Evolutionary conservation across 2,329 filamentous ascomycete species (phyloP).

Genomic region (Didymella pinodella): DNA sequence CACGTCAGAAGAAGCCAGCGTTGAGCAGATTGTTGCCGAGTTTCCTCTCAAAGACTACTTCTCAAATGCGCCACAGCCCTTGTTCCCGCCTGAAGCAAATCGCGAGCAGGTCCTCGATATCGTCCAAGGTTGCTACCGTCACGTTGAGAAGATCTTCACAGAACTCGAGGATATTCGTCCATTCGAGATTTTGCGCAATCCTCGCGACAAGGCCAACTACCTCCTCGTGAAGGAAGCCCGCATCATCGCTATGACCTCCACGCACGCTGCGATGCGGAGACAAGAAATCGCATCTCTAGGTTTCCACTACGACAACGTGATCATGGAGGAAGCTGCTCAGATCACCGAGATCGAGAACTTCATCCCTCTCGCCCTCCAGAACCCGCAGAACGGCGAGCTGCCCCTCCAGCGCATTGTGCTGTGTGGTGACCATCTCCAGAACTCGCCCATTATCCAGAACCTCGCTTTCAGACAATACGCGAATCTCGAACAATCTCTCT

Average conservation of each 20-base stretch:
- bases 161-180: slow-evolving; percentile 92
- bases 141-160: slow-evolving; percentile 88
- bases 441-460: slow-evolving; percentile 94
- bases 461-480: slow-evolving; percentile 93
- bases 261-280: slow-evolving; percentile 92
- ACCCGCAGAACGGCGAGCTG: slow-evolving; percentile 74
- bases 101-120: slow-evolving; percentile 76
- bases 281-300: slow-evolving; percentile 90
- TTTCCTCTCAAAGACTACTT: slow-evolving; percentile 95
- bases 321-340: slow-evolving; percentile 98
- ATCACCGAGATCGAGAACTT: slow-evolving; percentile 98
- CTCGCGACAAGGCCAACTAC: slow-evolving; percentile 94
- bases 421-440: slow-evolving; percentile 95
- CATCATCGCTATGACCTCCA: slow-evolving; percentile 98
- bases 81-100: slow-evolving; percentile 74
- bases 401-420: slow-evolving; percentile 87
- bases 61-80: slow-evolving; percentile 81
- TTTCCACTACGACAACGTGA: slow-evolving; percentile 95
- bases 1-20: slow-evolving; percentile 63
- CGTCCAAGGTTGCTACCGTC: slow-evolving; percentile 83
- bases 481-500: slow-evolving; percentile 94
- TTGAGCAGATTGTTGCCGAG: slow-evolving; percentile 69
- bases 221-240: slow-evolving; percentile 94
- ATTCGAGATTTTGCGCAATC: slow-evolving; percentile 89
- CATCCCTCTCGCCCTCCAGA: slow-evolving; percentile 92